phyloP scores from a whole-genome alignment of 2,329 filamentous ascomycete species.

The Fusarium heterosporum region DNA sequence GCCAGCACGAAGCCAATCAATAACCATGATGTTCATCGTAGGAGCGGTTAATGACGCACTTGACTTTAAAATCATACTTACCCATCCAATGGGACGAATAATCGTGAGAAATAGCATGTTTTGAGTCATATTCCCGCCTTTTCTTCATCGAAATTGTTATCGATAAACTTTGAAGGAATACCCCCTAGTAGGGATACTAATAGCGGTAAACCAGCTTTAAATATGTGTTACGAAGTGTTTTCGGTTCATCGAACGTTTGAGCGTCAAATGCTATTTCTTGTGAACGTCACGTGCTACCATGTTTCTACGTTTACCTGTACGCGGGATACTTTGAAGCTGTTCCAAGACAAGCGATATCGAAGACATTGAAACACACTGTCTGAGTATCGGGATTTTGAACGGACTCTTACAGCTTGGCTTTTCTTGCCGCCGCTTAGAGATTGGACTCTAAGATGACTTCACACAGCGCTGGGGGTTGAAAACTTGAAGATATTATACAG shows the following conservation, averaged over 20 bases:
- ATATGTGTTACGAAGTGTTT: not conserved
- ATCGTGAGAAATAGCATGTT: not conserved
- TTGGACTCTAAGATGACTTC: no score
- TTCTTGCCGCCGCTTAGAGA: no score
- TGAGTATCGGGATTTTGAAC: no score
- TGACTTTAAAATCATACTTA: not conserved
- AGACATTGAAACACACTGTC: no score
- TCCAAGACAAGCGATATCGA: no score
- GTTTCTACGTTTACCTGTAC: no score
- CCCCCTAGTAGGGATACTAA: not conserved
- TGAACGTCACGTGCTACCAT: no score
- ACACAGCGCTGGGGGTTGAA: no score
- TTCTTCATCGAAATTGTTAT: not conserved
- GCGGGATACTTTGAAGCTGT: no score
- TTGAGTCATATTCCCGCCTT: not conserved
- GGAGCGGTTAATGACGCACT: constrained; percentile 15
- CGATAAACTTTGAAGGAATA: not conserved
- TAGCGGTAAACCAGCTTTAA: not conserved
- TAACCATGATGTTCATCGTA: not conserved
- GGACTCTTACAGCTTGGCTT: no score
- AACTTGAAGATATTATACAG: no score
- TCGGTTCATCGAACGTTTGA: not conserved
- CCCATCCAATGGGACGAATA: not conserved
- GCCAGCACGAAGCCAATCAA: not conserved
- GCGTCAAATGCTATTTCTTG: not conserved